Evolutionary conservation across 352 stramenopile genomes (phyloP), one percentile per base, ranked within the genome.

Genomic region (Aphanomyces stellatus): DNA sequence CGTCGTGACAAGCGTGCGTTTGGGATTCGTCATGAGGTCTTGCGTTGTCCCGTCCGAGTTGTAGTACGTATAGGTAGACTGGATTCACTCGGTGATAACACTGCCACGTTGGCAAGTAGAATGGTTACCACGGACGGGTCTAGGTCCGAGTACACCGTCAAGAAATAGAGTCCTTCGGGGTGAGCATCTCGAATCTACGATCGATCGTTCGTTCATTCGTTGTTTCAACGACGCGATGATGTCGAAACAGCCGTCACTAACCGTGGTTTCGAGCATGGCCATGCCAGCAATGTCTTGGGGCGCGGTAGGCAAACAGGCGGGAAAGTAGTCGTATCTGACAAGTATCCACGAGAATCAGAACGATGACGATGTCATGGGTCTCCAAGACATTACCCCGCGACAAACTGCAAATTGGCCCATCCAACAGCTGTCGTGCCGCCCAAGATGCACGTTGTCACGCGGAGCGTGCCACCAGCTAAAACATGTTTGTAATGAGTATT

Each of bases 241-340:
- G n/a, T n/a, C n/a, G n/a, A n/a, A n/a, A n/a, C n/a, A n/a, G n/a
- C n/a, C n/a, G n/a, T n/a, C 7, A 11, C 46, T 41, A 13, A 66
- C 59, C 3, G 59, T 66, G 41, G 59, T 55, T 30, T 66, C 59
- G 0, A 66, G 37, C 59, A 66, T 66, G 27, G 59, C 59, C 37
- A 66, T 57, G 28, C 59, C 59, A 19, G 59, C 59, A 33, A 66
- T 30, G 25, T 59, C 17, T 30, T 66, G 59, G 15, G 59, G 30
- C 8, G 25, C n/a, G 3, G 25, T 56, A 4, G 59, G 59, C 10
- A 66, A 31, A 30, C 59, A 66, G 2, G 25, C 33, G 17, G 59
- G 59, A 22, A 31, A 66, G 15, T 13, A 31, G 22, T 66, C 42
- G 46, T 66, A 66, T 2, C 59, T 66, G 34, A 28, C 17, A 22